Base-by-base conservation (phyloP, 257 asterid species). In the Solanum corneliomulleri region DNA sequence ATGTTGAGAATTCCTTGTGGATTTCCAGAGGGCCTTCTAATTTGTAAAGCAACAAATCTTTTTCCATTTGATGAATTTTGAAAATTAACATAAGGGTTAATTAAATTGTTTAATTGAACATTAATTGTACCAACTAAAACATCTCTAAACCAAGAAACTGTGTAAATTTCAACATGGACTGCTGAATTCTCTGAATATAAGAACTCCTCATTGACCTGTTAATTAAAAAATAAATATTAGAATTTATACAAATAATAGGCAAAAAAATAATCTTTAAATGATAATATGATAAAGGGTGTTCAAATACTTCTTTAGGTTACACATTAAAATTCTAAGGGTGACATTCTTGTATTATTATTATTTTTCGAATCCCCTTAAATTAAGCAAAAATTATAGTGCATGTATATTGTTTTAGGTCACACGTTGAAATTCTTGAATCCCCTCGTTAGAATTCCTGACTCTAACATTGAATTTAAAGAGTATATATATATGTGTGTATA, bases 1-100 rank as follows among this genome's bases (percentile, higher is more conserved):
- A 94, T 87, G 86, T 93, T 94, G 27, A 95, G 80, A 62, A 95
- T 93, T 83, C 98, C 98, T 87, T 93, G 98, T 3, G 98, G 96
- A 70, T 94, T 88, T 1, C 98, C 98, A 2, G 96, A 92, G 13
- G 93, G 93, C 18, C 95, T 96, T 10, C 96, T 94, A 56, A 93
- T 90, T 89, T 94, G 96, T 4, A 95, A 94, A 16, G 95, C 94
- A 58, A 95, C 94, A 76, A 92, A 91, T 23, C 96, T 87, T 11
- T 86, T 87, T 78, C 87, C 85, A 81, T 29, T 29, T 47, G 44
- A 16, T 81, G 69, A 18, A 47, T 49, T 25, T 76, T 42, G 83
- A 12, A n/a, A 23, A 7, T 78, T 81, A 47, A 49, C 12, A 81
- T 20, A 49, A 81, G 45, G 69, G 25, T 49, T 49, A 31, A 89